phyloP scores from a whole-genome alignment of 2,329 filamentous ascomycete species.

The Phaeomoniella chlamydospora region DNA sequence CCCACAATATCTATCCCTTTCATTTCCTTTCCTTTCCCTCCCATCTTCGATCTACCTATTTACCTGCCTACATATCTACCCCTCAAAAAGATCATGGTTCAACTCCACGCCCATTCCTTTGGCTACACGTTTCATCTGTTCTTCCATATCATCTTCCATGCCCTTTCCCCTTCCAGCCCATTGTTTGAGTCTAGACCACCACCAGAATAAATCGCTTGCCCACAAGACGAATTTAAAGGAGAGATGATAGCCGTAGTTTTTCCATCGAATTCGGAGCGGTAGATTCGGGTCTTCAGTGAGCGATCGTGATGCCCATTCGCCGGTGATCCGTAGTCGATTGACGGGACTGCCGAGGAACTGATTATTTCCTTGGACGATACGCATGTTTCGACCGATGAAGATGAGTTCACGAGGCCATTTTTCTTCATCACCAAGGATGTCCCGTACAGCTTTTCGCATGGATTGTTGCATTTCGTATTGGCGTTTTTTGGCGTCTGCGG shows the following conservation, averaged over 20 bases:
- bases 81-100: slow-evolving; percentile 78
- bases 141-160: slow-evolving; percentile 91
- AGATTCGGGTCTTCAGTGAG: slow-evolving; percentile 62
- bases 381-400: slow-evolving; percentile 81
- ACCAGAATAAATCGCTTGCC: slow-evolving; percentile 68
- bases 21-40: too few relatives aligned
- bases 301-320: slow-evolving; percentile 73
- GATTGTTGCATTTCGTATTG: slow-evolving; percentile 71
- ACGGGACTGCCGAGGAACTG: slow-evolving; percentile 81
- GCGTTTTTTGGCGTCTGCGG: slow-evolving; percentile 39
- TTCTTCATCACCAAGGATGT: slow-evolving; percentile 69
- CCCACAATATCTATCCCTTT: too few relatives aligned
- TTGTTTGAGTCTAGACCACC: slow-evolving; percentile 64
- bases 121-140: slow-evolving; percentile 72
- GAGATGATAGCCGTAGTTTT: slow-evolving; percentile 61
- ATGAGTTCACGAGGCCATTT: slow-evolving; percentile 85
- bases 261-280: slow-evolving; percentile 44
- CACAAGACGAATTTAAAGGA: slow-evolving; percentile 69
- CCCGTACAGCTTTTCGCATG: slow-evolving; percentile 57
- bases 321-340: slow-evolving; percentile 86
- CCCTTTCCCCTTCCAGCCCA: slow-evolving; percentile 61
- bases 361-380: slow-evolving; percentile 88
- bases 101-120: slow-evolving; percentile 85
- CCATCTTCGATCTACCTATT: too few relatives aligned
- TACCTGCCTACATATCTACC: too few relatives aligned